Percentiles rank a stretch among this genome's conserved stretches.
phyloP scores from a whole-genome alignment of 2,329 filamentous ascomycete genomes.

The Pestalotiopsis sp. region DNA sequence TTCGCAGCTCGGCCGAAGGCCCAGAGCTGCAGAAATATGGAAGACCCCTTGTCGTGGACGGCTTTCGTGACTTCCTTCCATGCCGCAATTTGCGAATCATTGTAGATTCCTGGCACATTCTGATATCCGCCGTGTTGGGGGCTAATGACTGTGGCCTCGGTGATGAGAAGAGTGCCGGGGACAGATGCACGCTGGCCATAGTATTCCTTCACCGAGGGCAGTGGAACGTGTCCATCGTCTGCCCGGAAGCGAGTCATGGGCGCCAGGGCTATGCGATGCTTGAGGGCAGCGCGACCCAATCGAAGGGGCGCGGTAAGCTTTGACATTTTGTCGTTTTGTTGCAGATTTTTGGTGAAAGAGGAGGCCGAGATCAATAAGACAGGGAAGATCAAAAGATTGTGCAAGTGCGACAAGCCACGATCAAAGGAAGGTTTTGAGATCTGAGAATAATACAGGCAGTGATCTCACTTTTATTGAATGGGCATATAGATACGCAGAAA shows the following conservation, averaged over 20 bases:
- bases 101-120: slow-evolving; percentile 55
- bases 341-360: too few relatives aligned
- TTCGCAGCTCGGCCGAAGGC: slow-evolving; percentile 55
- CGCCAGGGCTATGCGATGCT: slow-evolving; percentile 50
- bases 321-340: not conserved
- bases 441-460: too few relatives aligned
- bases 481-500: too few relatives aligned
- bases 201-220: slow-evolving; percentile 30
- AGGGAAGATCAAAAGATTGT: too few relatives aligned
- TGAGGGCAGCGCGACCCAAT: slow-evolving; percentile 44
- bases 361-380: too few relatives aligned
- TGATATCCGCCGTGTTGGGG: slow-evolving; percentile 43
- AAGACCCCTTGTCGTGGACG: slow-evolving; percentile 57
- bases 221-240: slow-evolving; percentile 40
- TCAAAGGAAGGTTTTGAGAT: too few relatives aligned
- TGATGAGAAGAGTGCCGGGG: slow-evolving; percentile 49
- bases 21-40: slow-evolving; percentile 64
- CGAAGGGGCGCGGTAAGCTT: slow-evolving; percentile 41
- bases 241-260: slow-evolving; percentile 53
- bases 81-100: slow-evolving; percentile 46
- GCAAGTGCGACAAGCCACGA: too few relatives aligned
- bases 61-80: slow-evolving; percentile 58
- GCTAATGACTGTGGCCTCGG: slow-evolving; percentile 54
- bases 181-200: slow-evolving; percentile 42
- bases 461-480: too few relatives aligned